Percentiles rank a stretch among this genome's conserved stretches.
These are phyloP conservation scores for Babesia ovata DNA, from an alignment of 169 alveolate species.

Conservation along the genomic window DNA sequence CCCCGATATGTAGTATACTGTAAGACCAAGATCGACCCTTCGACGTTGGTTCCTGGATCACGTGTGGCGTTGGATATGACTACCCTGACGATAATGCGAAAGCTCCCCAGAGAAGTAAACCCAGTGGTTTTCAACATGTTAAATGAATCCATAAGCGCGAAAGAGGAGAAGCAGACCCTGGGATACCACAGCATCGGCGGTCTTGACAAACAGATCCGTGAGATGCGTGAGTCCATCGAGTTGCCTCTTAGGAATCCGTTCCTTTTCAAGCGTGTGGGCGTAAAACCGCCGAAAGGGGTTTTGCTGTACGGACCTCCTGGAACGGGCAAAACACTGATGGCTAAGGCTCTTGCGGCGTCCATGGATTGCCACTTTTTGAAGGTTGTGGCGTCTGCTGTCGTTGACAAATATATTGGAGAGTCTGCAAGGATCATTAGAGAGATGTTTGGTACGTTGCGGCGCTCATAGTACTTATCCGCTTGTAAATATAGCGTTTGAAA, in stretches of 20 bases:
- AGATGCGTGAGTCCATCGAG: constrained; percentile 97
- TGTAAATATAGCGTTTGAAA: no score
- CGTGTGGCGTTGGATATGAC: constrained; percentile 99
- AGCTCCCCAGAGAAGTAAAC: constrained; percentile 97
- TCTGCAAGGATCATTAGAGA: constrained; percentile 98
- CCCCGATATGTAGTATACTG: constrained; percentile 98
- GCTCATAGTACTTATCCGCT: no score
- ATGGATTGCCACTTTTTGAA: constrained; percentile 96
- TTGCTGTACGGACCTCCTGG: constrained; percentile 99
- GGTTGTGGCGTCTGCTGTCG: constrained; percentile 97
- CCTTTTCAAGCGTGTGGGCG: constrained; percentile 96
- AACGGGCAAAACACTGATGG: constrained; percentile 98
- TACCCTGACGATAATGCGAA: constrained; percentile 96
- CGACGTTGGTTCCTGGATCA: constrained; percentile 92
- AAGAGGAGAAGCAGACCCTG: constrained; percentile 74
- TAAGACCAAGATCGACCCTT: constrained; percentile 91
- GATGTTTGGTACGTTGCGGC: constrained; percentile 89
- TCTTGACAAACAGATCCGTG: constrained; percentile 95
- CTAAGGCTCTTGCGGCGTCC: constrained; percentile 98
- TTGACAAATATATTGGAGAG: constrained; percentile 99
- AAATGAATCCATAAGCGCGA: constrained; percentile 91
- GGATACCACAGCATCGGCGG: constrained; percentile 91
- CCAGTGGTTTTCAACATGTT: constrained; percentile 97
- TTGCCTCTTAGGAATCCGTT: constrained; percentile 98
- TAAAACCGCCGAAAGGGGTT: constrained; percentile 98